Conservation (phyloP, 129 eudicot genomes). For the Heracleum sosnowskyi region DNA sequence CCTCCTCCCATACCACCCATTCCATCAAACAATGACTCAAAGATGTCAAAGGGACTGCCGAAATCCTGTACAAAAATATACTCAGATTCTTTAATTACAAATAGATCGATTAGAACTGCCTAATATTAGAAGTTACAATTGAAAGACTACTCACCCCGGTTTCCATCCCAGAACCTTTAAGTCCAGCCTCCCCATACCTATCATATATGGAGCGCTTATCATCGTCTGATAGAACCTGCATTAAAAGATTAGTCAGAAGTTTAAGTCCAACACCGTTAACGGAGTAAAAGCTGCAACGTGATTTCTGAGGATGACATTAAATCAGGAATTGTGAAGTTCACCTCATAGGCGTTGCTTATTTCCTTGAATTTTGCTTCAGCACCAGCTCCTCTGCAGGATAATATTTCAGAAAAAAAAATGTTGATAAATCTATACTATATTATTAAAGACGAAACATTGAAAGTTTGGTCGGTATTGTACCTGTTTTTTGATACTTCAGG, state of each 20-base stretch:
- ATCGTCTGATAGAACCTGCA: conserved; percentile 89
- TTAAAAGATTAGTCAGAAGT: conserved; percentile 13
- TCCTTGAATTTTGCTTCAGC: conserved; percentile 95
- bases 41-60: conserved; percentile 82
- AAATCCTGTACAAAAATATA: conserved; percentile 51
- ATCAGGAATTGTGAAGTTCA: conserved; percentile 10
- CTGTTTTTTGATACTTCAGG: too few relatives aligned
- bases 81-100: not conserved
- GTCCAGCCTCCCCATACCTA: conserved; percentile 93
- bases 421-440: too few relatives aligned
- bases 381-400: conserved; percentile 66
- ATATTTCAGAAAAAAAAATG: conserved; percentile 10
- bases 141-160: conserved; percentile 55
- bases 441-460: too few relatives aligned
- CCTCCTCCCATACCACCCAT: conserved; percentile 95
- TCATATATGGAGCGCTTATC: conserved; percentile 96
- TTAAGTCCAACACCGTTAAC: not conserved
- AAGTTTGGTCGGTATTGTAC: too few relatives aligned
- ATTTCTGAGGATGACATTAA: not conserved
- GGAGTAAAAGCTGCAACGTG: not conserved
- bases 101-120: conserved; percentile 3
- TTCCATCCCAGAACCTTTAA: conserved; percentile 83
- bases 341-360: conserved; percentile 97
- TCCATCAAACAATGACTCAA: conserved; percentile 72
- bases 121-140: not conserved